Conservation (phyloP, 148 eudicot species). For the Polygonum aviculare region DNA sequence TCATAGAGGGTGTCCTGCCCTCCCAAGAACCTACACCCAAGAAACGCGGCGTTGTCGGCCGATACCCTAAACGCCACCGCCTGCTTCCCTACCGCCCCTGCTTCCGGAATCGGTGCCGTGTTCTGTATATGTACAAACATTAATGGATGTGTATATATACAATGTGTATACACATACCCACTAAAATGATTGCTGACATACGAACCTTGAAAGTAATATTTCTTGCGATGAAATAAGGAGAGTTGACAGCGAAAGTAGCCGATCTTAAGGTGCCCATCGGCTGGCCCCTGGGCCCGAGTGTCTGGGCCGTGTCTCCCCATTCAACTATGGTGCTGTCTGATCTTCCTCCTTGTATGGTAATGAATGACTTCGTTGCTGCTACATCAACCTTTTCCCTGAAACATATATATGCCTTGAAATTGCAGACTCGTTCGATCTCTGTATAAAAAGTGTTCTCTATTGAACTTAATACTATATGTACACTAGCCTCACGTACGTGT, state of each 20-base stretch:
- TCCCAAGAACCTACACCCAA: slow-evolving; percentile 71
- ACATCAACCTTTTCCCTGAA: slow-evolving; percentile 80
- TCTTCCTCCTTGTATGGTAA: slow-evolving; percentile 83
- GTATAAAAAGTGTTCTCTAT: too few relatives aligned
- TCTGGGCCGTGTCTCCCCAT: slow-evolving; percentile 92
- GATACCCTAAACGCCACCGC: slow-evolving; percentile 90
- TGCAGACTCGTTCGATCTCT: too few relatives aligned
- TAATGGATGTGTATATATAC: too few relatives aligned
- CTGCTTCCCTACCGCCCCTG: slow-evolving; percentile 61
- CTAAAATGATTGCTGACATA: too few relatives aligned
- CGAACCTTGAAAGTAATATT: slow-evolving; percentile 79
- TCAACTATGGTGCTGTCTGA: slow-evolving; percentile 71
- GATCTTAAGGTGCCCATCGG: slow-evolving; percentile 65
- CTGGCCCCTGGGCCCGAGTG: slow-evolving; percentile 48
- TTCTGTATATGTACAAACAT: slow-evolving; percentile 27
- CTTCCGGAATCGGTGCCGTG: slow-evolving; percentile 59
- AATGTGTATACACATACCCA: too few relatives aligned
- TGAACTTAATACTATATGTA: too few relatives aligned
- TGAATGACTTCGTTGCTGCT: slow-evolving; percentile 54
- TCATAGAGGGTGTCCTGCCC: slow-evolving; percentile 92
- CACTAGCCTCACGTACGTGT: slow-evolving; percentile 41
- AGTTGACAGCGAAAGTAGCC: slow-evolving; percentile 82
- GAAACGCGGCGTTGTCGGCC: slow-evolving; percentile 76
- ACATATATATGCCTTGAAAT: not conserved
- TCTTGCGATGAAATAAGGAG: slow-evolving; percentile 79